Base-by-base conservation (phyloP, 495 filamentous ascomycete genomes). In the Xylaria telfairii region DNA sequence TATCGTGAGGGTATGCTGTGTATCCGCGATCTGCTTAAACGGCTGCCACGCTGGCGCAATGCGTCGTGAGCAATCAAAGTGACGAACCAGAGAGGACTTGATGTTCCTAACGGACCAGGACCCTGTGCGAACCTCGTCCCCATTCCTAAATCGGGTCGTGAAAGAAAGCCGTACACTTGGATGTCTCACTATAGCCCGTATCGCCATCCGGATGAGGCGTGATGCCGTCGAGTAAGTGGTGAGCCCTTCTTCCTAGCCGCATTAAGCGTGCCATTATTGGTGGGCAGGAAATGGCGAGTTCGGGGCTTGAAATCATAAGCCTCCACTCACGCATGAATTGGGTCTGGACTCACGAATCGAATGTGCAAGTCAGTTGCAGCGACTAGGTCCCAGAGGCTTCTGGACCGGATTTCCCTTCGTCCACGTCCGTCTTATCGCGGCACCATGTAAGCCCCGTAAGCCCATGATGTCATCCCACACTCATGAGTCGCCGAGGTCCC, bases 401-500 rank as follows among this genome's bases (percentile, higher is more conserved):
- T 10, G 32, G 21, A 7, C 9, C 57, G 19, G 21, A 3, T 42
- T 12, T 21, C 44, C 49, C 49, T n/a, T 47, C 67, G 17, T 41
- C 59, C 47, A 63, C 1, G 13, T 12, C 56, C 24, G 24, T 24
- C 47, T 30, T 53, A 26, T n/a, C 5, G 46, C 32, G 46, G 19
- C 64, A 34, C 47, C 21, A 28, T 34, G n/a, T 30, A 49, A 53
- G 47, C 67, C n/a, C 57, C 63, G n/a, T 30, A 49, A 53, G 47
- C 67, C n/a, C 57, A 69, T 69, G 67, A 69, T 69, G 67, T 69
- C 67, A 69, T 54, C 12, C 59, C 44, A 42, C 57, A 12, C 24
- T 69, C 57, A 21, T 24, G 4, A 44, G 34, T 41, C 46, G 59
- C 59, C 13, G 24, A 44, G 19, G 30, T 42, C 24, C 19, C 41